Base-by-base conservation (phyloP, 2,329 filamentous ascomycete species). In the Cytospora chrysosperma region DNA sequence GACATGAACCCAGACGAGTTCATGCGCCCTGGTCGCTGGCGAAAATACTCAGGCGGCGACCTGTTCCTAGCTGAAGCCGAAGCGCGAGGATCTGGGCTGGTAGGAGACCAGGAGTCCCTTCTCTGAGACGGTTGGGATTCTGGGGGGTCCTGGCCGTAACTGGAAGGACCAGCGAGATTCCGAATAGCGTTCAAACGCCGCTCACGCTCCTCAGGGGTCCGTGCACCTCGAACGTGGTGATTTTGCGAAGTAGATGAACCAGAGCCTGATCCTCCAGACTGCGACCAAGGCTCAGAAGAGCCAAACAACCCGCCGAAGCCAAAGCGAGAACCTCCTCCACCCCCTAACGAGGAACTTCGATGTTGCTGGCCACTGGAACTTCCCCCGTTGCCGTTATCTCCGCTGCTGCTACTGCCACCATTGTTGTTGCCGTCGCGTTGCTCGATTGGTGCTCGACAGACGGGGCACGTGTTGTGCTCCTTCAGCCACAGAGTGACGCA, bases 381-480 rank as follows among this genome's bases (percentile, higher is more conserved):
- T 28, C 32, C 61, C 3, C 47, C 53, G 4, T 32, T n/a, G 28
- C 56, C 52, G 47, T 58, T 53, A n/a, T 27, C 53, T 19, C 52
- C 61, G 12, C 17, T 49, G 19, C 56, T 34, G 37, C 55, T 40
- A 10, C 24, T 51, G 40, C 24, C 37, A 47, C 37, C 49, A 50
- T 43, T 64, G 51, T 27, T 67, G 51, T 62, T 67, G 34, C 55
- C 66, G 28, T 52, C 62, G 56, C 43, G 65, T 69, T 74, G 76
- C 68, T 85, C 82, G 47, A 87, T 82, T 3, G 84, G 74, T 19
- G 84, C 84, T 47, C 91, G 84, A 72, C 91, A 94, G 59, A 93
- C 89, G 1, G 94, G 94, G 70, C 94, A 98, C 0, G 93, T 97
- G 70, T 97, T 93, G 75, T 97, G 93, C 75, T 96, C 91, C 70